A percentile compares a stretch with the other conserved stretches of the same genome.
Conservation (phyloP, 2,329 filamentous ascomycete species). For the Trichophyton mentagrophytes region DNA sequence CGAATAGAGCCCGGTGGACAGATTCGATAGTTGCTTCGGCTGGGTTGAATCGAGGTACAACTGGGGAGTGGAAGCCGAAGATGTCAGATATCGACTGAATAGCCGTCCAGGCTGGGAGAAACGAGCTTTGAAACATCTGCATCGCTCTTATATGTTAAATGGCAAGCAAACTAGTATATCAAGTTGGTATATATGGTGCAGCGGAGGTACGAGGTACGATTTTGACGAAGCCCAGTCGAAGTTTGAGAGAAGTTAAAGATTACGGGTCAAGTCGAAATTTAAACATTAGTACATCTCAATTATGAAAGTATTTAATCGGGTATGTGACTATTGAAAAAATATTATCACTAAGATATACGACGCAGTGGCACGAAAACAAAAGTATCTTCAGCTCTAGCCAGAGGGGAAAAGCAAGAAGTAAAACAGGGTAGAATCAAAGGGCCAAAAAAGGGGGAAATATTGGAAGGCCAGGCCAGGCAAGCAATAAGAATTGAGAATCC, state of each 20-base stretch:
- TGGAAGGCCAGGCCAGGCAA: too few relatives aligned
- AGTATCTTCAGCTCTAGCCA: neutral
- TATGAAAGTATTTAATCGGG: neutral
- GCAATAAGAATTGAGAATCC: neutral
- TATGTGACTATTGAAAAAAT: neutral
- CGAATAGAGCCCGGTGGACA: constrained; percentile 44
- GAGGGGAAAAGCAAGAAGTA: neutral
- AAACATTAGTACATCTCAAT: neutral
- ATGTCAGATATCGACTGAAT: neutral
- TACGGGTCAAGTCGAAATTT: too few relatives aligned
- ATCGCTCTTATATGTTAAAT: neutral
- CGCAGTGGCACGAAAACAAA: neutral
- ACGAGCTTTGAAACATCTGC: neutral
- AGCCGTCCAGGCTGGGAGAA: neutral
- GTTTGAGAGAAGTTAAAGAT: too few relatives aligned
- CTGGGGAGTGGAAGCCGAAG: neutral
- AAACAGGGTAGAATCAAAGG: neutral
- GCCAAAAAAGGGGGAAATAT: too few relatives aligned
- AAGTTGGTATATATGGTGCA: too few relatives aligned
- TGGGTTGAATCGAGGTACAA: constrained; percentile 34
- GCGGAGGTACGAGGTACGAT: neutral
- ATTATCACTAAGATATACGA: neutral
- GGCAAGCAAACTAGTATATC: neutral
- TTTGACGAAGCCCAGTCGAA: neutral
- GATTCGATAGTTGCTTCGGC: constrained; percentile 47